phyloP scores from a whole-genome alignment of 1,284 basidiomycete genomes.

The Cutaneotrichosporon sp. region DNA sequence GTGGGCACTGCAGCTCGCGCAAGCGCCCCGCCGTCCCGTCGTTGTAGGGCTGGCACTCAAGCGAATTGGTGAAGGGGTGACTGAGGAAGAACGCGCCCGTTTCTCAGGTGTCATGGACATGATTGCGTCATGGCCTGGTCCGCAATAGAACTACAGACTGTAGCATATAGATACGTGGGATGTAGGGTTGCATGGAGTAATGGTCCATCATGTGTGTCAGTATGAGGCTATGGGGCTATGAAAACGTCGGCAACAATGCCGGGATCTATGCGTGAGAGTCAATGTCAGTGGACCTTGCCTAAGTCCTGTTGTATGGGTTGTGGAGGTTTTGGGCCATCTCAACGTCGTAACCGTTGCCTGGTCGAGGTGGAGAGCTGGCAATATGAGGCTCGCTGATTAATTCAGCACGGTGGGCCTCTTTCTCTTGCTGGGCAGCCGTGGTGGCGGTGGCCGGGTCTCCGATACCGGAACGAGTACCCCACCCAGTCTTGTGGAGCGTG shows the following conservation, averaged over 20 bases:
- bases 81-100: conserved; percentile 53
- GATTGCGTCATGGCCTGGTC: conserved; percentile 53
- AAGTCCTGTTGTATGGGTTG: conserved; percentile 1
- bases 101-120: conserved; percentile 67
- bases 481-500: conserved; percentile 81
- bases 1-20: conserved; percentile 53
- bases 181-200: not conserved
- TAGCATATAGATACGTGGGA: not conserved
- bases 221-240: not conserved
- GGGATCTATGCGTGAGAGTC: not conserved
- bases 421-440: conserved; percentile 37
- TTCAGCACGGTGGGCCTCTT: too few species aligned
- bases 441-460: conserved; percentile 57
- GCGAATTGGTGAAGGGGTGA: conserved; percentile 45
- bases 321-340: conserved; percentile 24
- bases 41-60: conserved; percentile 48
- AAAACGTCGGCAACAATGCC: not conserved
- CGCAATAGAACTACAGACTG: conserved; percentile 6
- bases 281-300: not conserved
- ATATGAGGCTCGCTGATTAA: conserved; percentile 65
- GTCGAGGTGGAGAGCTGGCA: conserved; percentile 37
- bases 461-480: conserved; percentile 86
- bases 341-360: conserved; percentile 32
- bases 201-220: conserved; percentile 1
- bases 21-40: conserved; percentile 28